Percentiles rank a stretch among this genome's conserved stretches.
phyloP scores from a whole-genome alignment of 2,329 filamentous ascomycete genomes.

The Diplodia seriata region DNA sequence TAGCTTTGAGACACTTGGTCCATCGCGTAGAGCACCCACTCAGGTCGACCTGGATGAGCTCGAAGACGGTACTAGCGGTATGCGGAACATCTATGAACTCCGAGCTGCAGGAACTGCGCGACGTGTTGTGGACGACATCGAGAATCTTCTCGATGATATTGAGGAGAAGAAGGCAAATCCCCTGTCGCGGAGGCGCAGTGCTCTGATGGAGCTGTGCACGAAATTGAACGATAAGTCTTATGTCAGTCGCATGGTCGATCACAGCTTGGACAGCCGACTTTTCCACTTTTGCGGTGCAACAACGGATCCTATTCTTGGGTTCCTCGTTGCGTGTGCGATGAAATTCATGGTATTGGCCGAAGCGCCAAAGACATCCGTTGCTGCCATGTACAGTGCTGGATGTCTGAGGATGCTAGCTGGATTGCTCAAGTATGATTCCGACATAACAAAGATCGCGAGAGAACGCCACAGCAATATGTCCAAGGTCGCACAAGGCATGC shows the following conservation, averaged over 20 bases:
- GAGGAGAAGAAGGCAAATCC: slow-evolving; percentile 54
- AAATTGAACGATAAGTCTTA: slow-evolving; percentile 67
- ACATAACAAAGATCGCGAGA: slow-evolving; percentile 67
- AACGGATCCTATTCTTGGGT: slow-evolving; percentile 59
- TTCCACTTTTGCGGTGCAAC: slow-evolving; percentile 63
- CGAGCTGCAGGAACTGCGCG: slow-evolving; percentile 64
- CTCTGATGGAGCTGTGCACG: slow-evolving; percentile 62
- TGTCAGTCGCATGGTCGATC: slow-evolving; percentile 73
- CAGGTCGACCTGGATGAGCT: slow-evolving; percentile 53
- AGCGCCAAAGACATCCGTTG: slow-evolving; percentile 65
- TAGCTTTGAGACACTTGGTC: slow-evolving; percentile 35
- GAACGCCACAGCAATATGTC: slow-evolving; percentile 74
- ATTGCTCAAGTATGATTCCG: slow-evolving; percentile 61
- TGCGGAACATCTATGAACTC: slow-evolving; percentile 68
- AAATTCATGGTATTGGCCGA: slow-evolving; percentile 67
- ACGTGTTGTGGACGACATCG: slow-evolving; percentile 62
- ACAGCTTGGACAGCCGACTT: slow-evolving; percentile 73
- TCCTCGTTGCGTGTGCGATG: slow-evolving; percentile 69
- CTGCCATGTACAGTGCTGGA: slow-evolving; percentile 63
- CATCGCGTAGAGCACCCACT: slow-evolving; percentile 7
- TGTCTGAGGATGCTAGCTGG: slow-evolving; percentile 62
- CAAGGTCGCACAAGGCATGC: slow-evolving; percentile 64
- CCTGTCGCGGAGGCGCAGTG: slow-evolving; percentile 58
- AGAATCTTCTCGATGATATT: slow-evolving; percentile 66
- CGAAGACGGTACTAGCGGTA: slow-evolving; percentile 50